phyloP scores from a whole-genome alignment of 805 yeast species.

The Metschnikowia aberdeeniae region DNA sequence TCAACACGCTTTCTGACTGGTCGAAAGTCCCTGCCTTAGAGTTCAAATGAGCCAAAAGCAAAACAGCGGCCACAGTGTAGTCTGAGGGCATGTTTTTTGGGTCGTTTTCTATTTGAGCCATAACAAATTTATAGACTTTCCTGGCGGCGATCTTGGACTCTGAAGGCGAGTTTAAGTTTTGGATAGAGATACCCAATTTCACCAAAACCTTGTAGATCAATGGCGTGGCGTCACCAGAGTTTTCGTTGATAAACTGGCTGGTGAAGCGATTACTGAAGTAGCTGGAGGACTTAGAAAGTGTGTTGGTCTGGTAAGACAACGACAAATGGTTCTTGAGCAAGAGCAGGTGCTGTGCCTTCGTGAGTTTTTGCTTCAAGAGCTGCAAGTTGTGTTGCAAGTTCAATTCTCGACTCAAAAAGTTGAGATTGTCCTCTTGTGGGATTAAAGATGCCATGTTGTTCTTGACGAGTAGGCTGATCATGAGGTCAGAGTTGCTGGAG shows the following conservation, averaged over 20 bases:
- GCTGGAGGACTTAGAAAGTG: conserved; percentile 24
- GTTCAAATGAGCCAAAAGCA: conserved; percentile 29
- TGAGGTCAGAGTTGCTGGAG: conserved; percentile 32
- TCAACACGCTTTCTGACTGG: conserved; percentile 21
- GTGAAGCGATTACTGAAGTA: conserved; percentile 22
- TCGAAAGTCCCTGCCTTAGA: conserved; percentile 20
- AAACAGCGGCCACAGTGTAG: conserved; percentile 23
- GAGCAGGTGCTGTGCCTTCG: conserved; percentile 35
- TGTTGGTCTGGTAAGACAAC: conserved; percentile 39
- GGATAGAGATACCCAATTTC: conserved; percentile 24
- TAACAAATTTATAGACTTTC: conserved; percentile 18
- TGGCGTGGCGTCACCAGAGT: conserved; percentile 31
- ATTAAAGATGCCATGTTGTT: conserved; percentile 41
- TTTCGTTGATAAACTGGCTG: conserved; percentile 18
- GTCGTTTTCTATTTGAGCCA: conserved; percentile 14
- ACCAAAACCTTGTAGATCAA: conserved; percentile 27
- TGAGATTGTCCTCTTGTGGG: conserved; percentile 10
- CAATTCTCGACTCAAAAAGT: conserved; percentile 32
- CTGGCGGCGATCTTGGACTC: conserved; percentile 16
- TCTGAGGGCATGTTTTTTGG: conserved; percentile 2
- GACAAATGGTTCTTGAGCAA: conserved; percentile 44
- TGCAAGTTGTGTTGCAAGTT: conserved; percentile 24
- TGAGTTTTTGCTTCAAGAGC: conserved; percentile 22
- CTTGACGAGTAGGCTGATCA: conserved; percentile 38
- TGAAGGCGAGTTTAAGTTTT: conserved; percentile 21